Percentiles rank a stretch among this genome's conserved stretches.
Conservation (phyloP, 805 yeast genomes). For the Cyberlindnera mississippiensis region DNA sequence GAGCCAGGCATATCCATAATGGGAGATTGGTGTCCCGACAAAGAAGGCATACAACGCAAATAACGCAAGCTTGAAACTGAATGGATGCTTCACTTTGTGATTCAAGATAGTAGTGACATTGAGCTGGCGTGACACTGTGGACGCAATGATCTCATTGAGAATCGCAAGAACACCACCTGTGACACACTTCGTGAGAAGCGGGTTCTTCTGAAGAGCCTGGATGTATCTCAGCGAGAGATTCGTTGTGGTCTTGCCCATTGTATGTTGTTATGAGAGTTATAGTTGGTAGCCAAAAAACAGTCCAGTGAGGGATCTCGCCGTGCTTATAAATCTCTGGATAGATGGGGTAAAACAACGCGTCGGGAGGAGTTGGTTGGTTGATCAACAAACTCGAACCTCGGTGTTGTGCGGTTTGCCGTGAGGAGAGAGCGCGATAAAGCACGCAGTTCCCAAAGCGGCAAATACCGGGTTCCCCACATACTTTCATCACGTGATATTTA, state of each 20-base stretch:
- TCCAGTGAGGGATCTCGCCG: not conserved
- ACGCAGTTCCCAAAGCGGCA: not conserved
- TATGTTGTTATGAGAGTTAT: too few species aligned
- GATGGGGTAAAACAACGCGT: not conserved
- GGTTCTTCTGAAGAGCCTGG: constrained; percentile 40
- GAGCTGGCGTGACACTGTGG: constrained; percentile 45
- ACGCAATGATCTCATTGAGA: constrained; percentile 56
- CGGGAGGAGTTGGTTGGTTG: not conserved
- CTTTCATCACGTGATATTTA: not conserved
- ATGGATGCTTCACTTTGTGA: constrained; percentile 22
- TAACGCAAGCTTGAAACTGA: constrained; percentile 39
- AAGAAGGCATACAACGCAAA: constrained; percentile 54
- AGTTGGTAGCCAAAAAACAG: too few species aligned
- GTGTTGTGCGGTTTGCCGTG: constrained; percentile 8
- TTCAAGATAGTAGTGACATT: constrained; percentile 21
- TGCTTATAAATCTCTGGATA: not conserved
- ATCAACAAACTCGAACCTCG: constrained; percentile 1
- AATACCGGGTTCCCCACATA: not conserved
- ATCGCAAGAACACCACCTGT: constrained; percentile 54
- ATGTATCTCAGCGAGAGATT: constrained; percentile 31
- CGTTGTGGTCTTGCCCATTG: constrained; percentile 1
- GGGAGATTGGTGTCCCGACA: constrained; percentile 56
- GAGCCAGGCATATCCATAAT: constrained; percentile 45
- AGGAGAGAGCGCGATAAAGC: constrained; percentile 3
- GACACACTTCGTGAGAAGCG: constrained; percentile 54